phyloP scores from a whole-genome alignment of 2,329 filamentous ascomycete genomes.

The Chaetomium strumarium region DNA sequence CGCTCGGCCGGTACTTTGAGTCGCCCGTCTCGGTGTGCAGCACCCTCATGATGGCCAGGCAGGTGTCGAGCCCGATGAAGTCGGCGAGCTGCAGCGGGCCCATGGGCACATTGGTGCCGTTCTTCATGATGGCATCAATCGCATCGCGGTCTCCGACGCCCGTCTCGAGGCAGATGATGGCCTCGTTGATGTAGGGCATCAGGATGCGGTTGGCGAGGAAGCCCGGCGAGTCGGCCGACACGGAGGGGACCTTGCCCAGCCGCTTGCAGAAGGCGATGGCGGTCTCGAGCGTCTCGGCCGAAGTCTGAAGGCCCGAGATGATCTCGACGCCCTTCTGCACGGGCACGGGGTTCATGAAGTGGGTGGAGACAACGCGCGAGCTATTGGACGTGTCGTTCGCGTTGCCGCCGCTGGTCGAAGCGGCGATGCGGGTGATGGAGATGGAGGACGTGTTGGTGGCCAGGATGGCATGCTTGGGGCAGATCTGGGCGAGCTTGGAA shows the following conservation, averaged over 20 bases:
- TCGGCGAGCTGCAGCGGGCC: constrained; percentile 89
- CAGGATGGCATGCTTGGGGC: constrained; percentile 77
- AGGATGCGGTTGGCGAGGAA: constrained; percentile 95
- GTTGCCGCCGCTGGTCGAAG: constrained; percentile 65
- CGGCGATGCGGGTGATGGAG: constrained; percentile 92
- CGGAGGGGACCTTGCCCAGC: constrained; percentile 89
- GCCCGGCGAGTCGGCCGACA: constrained; percentile 83
- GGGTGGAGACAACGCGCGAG: constrained; percentile 86
- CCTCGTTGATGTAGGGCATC: constrained; percentile 99
- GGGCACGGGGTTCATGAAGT: constrained; percentile 99
- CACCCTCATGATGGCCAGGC: constrained; percentile 94
- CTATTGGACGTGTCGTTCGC: constrained; percentile 74
- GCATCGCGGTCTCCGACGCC: constrained; percentile 82
- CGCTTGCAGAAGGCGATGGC: constrained; percentile 80
- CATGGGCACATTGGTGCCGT: constrained; percentile 98
- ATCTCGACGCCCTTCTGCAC: constrained; percentile 97
- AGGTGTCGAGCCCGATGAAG: constrained; percentile 96
- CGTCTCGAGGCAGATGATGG: constrained; percentile 91
- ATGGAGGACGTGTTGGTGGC: constrained; percentile 99
- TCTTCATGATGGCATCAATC: constrained; percentile 98
- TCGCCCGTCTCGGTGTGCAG: constrained; percentile 87
- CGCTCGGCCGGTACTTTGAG: constrained; percentile 88
- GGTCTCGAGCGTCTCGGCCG: constrained; percentile 69
- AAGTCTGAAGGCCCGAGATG: constrained; percentile 90
- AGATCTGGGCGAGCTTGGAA: constrained; percentile 71